Conservation (phyloP, 441 rosid genomes). For the Corymbia calophylla region DNA sequence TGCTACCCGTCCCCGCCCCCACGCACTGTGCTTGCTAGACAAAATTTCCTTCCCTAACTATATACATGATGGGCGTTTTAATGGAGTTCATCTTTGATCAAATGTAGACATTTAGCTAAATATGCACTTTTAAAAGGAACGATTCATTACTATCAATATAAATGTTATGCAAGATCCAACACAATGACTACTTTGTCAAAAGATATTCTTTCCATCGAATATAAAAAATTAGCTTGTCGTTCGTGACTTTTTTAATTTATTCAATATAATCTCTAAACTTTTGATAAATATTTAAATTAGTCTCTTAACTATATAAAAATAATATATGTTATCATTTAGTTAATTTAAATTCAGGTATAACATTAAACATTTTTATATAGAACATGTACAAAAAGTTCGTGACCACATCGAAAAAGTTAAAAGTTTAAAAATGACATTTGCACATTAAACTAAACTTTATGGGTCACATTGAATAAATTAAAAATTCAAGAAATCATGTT, state of each 20-base stretch:
- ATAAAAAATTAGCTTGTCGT: neutral
- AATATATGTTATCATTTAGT: neutral
- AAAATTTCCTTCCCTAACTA: neutral
- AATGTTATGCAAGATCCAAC: neutral
- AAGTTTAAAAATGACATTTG: accelerated
- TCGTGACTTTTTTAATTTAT: too few species aligned
- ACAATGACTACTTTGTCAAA: neutral
- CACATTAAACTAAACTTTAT: accelerated
- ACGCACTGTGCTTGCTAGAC: neutral
- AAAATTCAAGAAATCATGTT: accelerated
- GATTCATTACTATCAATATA: neutral
- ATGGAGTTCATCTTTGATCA: neutral
- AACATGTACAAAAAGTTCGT: accelerated
- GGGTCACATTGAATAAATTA: too few species aligned
- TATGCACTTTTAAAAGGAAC: neutral
- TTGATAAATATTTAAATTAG: too few species aligned
- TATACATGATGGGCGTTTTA: neutral
- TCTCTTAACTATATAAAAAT: too few species aligned
- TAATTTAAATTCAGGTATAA: too few species aligned
- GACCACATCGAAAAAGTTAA: too few species aligned
- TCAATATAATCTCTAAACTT: accelerated
- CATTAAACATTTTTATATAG: too few species aligned
- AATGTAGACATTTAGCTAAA: neutral
- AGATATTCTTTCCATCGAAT: neutral
- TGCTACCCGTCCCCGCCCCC: accelerated